Base-by-base conservation (phyloP, 495 filamentous ascomycete genomes). In the Penicillium malachiteum region DNA sequence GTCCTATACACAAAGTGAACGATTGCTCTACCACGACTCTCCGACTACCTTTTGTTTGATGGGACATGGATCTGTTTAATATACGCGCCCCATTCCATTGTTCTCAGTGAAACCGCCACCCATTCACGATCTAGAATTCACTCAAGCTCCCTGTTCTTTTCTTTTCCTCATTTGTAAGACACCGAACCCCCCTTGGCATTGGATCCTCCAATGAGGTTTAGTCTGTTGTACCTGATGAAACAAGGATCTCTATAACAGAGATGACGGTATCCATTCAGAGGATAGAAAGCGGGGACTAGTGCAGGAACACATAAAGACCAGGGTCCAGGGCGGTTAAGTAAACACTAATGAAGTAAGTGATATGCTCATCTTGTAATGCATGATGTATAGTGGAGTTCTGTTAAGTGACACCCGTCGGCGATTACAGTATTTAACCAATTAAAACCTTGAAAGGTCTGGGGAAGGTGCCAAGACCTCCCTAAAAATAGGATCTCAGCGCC, bases 251-350 rank as follows among this genome's bases (percentile, higher is more conserved):
- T 16, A 7, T 48, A 46, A 14, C 21, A 32, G 30, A 18, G 8
- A 35, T 16, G 31, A 38, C 39, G 35, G 49, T 43, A 37, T 58
- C 55, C 55, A 48, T 37, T 46, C 47, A 50, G 5, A 13, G 30
- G 3, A 7, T 10, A 50, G 34, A 50, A 21, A 17, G 46, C 14
- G 46, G 50, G 39, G 33, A 33, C 58, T 58, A 59, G 58, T 58
- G 58, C 65, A 67, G 65, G 65, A 65, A 64, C 58, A 44, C 34
- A 48, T 48, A 50, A 50, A 37, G 43, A 18, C 12, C 40, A 13
- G 16, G 34, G 11, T 13, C 21, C 17, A 37, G 42, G 16, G 48
- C 56, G 45, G 42, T 35, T 47, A 45, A 18, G 7, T 34, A 9
- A 44, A 16, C 13, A 44, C 41, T 16, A 44, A 44, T 44, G 17